A percentile compares a stretch with the other conserved stretches of the same genome.
phyloP scores from a whole-genome alignment of 805 yeast genomes.

The Saturnispora gosingensis region DNA sequence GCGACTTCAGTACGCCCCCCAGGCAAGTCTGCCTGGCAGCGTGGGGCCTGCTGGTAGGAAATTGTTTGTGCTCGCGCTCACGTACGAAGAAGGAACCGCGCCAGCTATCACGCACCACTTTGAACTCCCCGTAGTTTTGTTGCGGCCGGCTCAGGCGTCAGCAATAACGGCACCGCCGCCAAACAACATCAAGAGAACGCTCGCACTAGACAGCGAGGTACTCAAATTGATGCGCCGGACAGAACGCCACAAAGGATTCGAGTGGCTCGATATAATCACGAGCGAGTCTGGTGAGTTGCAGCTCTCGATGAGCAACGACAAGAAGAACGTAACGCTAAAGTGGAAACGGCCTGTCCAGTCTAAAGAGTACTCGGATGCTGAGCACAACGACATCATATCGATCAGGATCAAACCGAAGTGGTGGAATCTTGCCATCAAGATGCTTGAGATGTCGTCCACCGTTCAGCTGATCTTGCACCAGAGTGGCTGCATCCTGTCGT shows the following conservation, averaged over 20 bases:
- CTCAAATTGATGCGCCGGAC: conserved; percentile 46
- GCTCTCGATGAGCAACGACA: conserved; percentile 46
- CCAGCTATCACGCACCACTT: conserved; percentile 47
- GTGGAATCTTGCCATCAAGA: conserved; percentile 58
- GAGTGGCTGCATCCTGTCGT: conserved; percentile 54
- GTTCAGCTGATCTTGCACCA: conserved; percentile 44
- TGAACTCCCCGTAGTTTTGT: conserved; percentile 59
- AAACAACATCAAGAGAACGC: background rate
- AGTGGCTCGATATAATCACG: conserved; percentile 40
- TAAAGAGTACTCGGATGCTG: conserved; percentile 18
- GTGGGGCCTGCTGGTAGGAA: background rate
- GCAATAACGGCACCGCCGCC: background rate
- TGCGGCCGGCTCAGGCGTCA: conserved; percentile 43
- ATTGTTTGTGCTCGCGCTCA: background rate
- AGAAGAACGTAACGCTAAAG: conserved; percentile 42
- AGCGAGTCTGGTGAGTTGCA: conserved; percentile 38
- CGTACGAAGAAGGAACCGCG: background rate
- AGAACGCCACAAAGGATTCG: conserved; percentile 54
- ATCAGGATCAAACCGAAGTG: conserved; percentile 44
- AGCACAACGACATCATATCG: conserved; percentile 9
- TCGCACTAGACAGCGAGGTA: conserved; percentile 18
- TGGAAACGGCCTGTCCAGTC: conserved; percentile 41
- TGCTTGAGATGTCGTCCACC: conserved; percentile 53
- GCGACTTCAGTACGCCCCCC: conserved; percentile 2
- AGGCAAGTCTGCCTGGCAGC: background rate